phyloP scores from a whole-genome alignment of 225 moss, liverwort and hornwort species.

The Neckera pumila region DNA sequence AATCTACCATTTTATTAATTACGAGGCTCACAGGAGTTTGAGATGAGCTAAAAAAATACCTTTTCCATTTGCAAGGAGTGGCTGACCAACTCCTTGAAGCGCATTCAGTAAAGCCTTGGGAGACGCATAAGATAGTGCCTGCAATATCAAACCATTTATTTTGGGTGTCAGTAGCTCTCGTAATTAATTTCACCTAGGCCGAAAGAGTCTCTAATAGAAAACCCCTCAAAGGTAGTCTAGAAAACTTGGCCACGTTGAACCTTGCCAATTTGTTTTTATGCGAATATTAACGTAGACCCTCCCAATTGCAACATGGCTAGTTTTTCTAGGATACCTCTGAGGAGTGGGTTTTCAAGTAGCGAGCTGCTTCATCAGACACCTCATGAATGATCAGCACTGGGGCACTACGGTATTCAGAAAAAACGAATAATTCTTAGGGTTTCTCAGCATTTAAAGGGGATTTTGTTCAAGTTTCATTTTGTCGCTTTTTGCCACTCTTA shows the following conservation, averaged over 20 bases:
- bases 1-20: neutral
- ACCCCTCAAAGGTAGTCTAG: neutral
- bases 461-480: neutral
- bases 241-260: neutral
- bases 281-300: neutral
- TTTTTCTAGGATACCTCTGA: neutral
- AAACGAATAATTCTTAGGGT: neutral
- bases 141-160: conserved; percentile 4
- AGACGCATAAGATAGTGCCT: conserved; percentile 92
- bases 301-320: neutral
- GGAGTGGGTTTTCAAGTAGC: neutral
- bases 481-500: neutral
- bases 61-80: conserved; percentile 41
- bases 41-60: conserved; percentile 22
- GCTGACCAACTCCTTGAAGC: conserved; percentile 62
- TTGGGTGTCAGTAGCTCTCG: neutral
- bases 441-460: neutral
- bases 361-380: neutral
- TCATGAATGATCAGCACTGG: neutral
- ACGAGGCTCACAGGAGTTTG: neutral
- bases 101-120: conserved; percentile 80
- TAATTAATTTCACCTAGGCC: neutral
- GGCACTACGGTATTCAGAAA: neutral
- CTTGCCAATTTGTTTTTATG: neutral
- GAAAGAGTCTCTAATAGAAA: neutral